phyloP scores from a whole-genome alignment of 768 basidiomycete genomes.

The Xerocomus spinulosus region DNA sequence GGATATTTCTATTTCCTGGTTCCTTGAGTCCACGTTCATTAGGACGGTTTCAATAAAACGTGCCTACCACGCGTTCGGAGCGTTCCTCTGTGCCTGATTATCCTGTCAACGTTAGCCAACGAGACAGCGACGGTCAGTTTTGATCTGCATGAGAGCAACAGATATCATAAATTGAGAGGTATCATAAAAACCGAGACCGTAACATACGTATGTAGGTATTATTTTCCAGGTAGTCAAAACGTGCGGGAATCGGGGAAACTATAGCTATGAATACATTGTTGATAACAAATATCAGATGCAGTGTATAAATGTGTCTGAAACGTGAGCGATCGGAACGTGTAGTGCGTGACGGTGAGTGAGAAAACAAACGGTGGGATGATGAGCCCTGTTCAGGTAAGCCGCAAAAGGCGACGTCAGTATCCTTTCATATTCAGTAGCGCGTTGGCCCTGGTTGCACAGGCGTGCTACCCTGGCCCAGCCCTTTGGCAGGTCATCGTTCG shows the following conservation, averaged over 20 bases:
- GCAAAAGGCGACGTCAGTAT: neutral
- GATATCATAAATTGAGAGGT: neutral
- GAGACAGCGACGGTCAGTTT: too few species aligned
- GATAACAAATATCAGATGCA: constrained; percentile 22
- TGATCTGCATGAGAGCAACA: too few species aligned
- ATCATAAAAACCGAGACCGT: neutral
- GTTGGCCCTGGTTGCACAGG: neutral
- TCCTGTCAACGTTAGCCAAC: too few species aligned
- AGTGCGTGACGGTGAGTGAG: constrained; percentile 4
- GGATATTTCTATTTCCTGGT: too few species aligned
- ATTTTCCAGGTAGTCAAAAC: constrained; percentile 3
- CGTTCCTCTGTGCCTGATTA: neutral
- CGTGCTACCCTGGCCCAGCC: neutral
- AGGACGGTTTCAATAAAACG: neutral
- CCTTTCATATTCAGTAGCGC: neutral
- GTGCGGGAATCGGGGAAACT: neutral
- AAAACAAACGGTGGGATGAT: constrained; percentile 1
- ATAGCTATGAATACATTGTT: constrained; percentile 20
- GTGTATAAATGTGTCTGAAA: constrained; percentile 3
- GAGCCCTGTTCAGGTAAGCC: neutral
- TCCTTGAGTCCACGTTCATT: neutral
- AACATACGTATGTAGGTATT: constrained; percentile 6
- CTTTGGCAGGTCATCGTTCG: constrained; percentile 17
- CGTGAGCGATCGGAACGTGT: constrained; percentile 10
- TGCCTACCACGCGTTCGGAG: neutral